Evolutionary conservation across 1,284 basidiomycete species (phyloP).

Genomic region (Sanghuangporus sanghuang): DNA sequence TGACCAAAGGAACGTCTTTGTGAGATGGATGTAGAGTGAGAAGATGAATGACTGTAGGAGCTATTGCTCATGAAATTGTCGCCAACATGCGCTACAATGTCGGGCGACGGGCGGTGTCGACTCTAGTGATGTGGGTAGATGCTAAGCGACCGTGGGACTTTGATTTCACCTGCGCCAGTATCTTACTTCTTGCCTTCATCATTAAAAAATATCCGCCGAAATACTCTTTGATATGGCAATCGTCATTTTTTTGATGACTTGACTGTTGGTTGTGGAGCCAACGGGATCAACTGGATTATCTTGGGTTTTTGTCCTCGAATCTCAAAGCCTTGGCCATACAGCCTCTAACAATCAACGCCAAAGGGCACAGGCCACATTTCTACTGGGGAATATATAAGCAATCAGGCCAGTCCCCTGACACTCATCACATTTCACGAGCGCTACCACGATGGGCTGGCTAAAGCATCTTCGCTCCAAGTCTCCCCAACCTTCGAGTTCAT

Average conservation of each 20-base stretch:
- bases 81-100: neutral
- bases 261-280: too few relatives aligned
- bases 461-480: neutral
- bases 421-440: neutral
- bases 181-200: too few relatives aligned
- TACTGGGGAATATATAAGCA: neutral
- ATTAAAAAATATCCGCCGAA: too few relatives aligned
- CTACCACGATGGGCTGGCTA: neutral
- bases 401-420: neutral
- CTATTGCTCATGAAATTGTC: constrained; percentile 5
- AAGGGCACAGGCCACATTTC: too few relatives aligned
- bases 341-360: too few relatives aligned
- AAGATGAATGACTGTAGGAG: neutral
- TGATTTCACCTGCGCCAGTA: too few relatives aligned
- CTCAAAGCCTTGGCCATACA: too few relatives aligned
- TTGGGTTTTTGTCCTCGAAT: too few relatives aligned
- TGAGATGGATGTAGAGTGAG: neutral
- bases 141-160: too few relatives aligned
- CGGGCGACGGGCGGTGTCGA: neutral
- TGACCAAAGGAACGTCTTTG: neutral
- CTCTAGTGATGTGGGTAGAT: neutral
- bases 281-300: too few relatives aligned
- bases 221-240: too few relatives aligned
- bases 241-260: too few relatives aligned
- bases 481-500: neutral